phyloP scores from a whole-genome alignment of 495 filamentous ascomycete genomes.

The Tetracladium marchalianum region DNA sequence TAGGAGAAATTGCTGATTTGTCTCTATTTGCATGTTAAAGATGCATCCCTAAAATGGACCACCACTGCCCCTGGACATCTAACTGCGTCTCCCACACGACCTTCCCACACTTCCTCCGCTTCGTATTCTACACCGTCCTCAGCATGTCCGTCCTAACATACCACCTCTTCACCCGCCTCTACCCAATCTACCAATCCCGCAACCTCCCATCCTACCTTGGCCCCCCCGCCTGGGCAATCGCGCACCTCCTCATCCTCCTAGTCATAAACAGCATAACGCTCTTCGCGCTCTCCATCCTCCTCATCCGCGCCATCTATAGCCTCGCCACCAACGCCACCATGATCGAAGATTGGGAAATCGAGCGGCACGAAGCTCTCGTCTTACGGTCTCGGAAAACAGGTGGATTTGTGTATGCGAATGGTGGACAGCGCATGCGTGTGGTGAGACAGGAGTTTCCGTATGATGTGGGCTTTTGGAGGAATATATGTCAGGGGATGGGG shows the following conservation, averaged over 20 bases:
- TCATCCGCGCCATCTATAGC: constrained; percentile 34
- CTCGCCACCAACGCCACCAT: constrained; percentile 52
- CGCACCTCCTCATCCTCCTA: constrained; percentile 54
- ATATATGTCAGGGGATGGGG: constrained; percentile 69
- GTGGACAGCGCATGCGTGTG: constrained; percentile 41
- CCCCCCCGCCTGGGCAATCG: constrained; percentile 51
- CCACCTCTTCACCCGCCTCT: constrained; percentile 43
- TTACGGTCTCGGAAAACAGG: constrained; percentile 46
- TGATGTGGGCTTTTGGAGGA: constrained; percentile 79
- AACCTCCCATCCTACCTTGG: constrained; percentile 76
- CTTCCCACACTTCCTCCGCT: constrained; percentile 62
- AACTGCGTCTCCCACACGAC: constrained; percentile 91
- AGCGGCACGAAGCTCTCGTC: constrained; percentile 70
- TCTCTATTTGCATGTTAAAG: no score
- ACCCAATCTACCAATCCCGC: constrained; percentile 54
- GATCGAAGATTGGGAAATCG: constrained; percentile 91
- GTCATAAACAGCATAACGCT: constrained; percentile 50
- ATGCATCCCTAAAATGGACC: constrained; percentile 96
- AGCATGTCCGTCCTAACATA: constrained; percentile 48
- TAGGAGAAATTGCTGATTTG: no score
- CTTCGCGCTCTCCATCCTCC: constrained; percentile 55
- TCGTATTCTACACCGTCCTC: constrained; percentile 53
- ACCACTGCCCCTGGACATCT: constrained; percentile 93
- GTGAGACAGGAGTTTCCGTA: constrained; percentile 77
- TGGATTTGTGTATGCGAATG: constrained; percentile 49